Evolutionary conservation across 108 stramenopile genomes (phyloP).

Genomic region (Halocafeteria seosinensis): DNA sequence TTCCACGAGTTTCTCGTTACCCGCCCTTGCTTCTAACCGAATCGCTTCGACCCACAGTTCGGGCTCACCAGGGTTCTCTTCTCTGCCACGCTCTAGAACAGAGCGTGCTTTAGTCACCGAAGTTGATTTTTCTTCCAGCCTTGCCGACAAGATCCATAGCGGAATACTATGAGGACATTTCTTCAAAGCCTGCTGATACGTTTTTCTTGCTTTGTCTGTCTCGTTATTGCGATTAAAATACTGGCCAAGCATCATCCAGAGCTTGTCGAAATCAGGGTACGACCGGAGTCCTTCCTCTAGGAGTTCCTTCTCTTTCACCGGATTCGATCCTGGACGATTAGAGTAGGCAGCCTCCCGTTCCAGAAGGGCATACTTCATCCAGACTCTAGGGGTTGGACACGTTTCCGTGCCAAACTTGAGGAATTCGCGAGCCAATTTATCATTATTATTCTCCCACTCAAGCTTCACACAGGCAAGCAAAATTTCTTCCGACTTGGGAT

Average conservation of each 20-base stretch:
- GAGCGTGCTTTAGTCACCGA: slow-evolving; percentile 73
- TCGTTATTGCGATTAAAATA: slow-evolving; percentile 9
- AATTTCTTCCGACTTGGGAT: slow-evolving; percentile 78
- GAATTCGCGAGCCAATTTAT: slow-evolving; percentile 63
- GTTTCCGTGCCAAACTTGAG: slow-evolving; percentile 59
- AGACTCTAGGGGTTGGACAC: slow-evolving; percentile 62
- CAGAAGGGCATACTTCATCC: slow-evolving; percentile 78
- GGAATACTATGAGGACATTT: slow-evolving; percentile 50
- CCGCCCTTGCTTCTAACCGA: slow-evolving; percentile 64
- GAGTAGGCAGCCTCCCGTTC: slow-evolving; percentile 52
- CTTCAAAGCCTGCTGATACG: slow-evolving; percentile 56
- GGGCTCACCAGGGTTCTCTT: slow-evolving; percentile 55
- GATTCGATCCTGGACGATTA: too few species aligned
- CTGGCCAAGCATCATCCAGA: slow-evolving; percentile 92
- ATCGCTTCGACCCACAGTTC: slow-evolving; percentile 74
- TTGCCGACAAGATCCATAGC: slow-evolving; percentile 70
- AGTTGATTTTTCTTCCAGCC: slow-evolving; percentile 53
- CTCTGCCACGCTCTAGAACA: slow-evolving; percentile 71
- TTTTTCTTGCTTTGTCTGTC: slow-evolving; percentile 50
- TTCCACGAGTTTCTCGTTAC: slow-evolving; percentile 58
- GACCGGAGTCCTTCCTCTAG: slow-evolving; percentile 56
- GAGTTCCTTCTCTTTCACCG: slow-evolving; percentile 35
- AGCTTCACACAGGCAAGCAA: slow-evolving; percentile 90
- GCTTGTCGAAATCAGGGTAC: slow-evolving; percentile 55
- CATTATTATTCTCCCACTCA: slow-evolving; percentile 84